Conservation (phyloP, 495 filamentous ascomycete species). For the Penicillium coprophilum region DNA sequence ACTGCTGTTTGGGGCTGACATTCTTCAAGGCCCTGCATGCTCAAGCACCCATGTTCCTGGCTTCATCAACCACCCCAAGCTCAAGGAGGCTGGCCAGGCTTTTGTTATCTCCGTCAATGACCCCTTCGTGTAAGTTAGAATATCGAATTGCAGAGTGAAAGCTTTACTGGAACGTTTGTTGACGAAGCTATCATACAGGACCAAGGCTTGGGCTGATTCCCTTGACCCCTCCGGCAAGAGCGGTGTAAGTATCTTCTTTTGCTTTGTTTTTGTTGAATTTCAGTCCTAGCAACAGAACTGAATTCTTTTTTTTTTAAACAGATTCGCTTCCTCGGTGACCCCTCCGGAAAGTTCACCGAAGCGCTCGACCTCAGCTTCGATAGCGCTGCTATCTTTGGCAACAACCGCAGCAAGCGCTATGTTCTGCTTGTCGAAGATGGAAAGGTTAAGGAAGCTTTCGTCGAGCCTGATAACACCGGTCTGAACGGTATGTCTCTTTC, state of each 20-base stretch:
- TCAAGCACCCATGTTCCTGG: conserved; percentile 76
- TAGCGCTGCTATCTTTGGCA: conserved; percentile 78
- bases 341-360: conserved; percentile 77
- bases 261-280: background rate
- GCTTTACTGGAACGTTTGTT: background rate
- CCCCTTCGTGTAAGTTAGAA: conserved; percentile 75
- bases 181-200: conserved; percentile 47
- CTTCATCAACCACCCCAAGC: conserved; percentile 72
- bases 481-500: conserved; percentile 61
- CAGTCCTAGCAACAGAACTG: background rate
- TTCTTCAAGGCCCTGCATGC: conserved; percentile 62
- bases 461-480: conserved; percentile 94
- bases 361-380: conserved; percentile 85
- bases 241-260: conserved; percentile 58
- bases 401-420: conserved; percentile 84
- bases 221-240: conserved; percentile 70
- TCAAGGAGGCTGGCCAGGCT: conserved; percentile 72
- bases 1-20: conserved; percentile 10
- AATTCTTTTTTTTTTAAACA: conserved; percentile 25
- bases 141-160: background rate
- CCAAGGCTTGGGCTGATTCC: conserved; percentile 78
- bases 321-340: conserved; percentile 91
- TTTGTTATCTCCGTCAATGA: conserved; percentile 95
- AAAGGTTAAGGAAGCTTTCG: conserved; percentile 69
- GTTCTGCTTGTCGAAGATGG: conserved; percentile 76